Evolutionary conservation across 176 grass and related monocot genomes (phyloP).

Genomic region (Dendrocalamus sinicus): DNA sequence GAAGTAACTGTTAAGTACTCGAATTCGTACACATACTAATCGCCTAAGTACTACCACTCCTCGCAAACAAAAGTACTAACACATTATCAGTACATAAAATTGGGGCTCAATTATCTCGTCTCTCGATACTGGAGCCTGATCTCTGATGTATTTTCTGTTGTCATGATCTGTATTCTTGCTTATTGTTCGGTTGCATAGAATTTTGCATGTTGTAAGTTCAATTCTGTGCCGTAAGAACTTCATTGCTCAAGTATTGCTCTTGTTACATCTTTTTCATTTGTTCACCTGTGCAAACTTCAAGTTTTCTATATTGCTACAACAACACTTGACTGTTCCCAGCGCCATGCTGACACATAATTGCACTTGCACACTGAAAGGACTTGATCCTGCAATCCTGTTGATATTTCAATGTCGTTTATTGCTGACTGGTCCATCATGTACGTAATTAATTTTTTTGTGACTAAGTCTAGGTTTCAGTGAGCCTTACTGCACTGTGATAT

Average conservation of each 20-base stretch:
- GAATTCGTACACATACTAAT: neutral
- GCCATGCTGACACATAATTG: neutral
- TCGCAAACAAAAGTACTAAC: neutral
- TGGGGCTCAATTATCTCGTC: neutral
- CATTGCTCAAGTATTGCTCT: neutral
- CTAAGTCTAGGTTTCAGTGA: neutral
- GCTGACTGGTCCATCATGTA: neutral
- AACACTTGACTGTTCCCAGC: neutral
- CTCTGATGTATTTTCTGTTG: neutral
- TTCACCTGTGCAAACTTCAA: neutral
- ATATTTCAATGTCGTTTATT: neutral
- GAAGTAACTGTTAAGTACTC: neutral
- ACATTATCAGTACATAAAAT: neutral
- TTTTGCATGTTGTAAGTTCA: neutral
- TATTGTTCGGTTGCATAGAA: neutral
- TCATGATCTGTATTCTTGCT: neutral
- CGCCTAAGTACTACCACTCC: neutral
- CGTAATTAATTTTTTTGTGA: neutral
- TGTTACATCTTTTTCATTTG: neutral
- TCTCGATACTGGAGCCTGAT: neutral
- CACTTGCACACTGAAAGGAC: neutral
- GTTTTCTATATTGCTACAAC: neutral
- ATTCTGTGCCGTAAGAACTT: conserved; percentile 13
- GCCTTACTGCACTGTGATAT: neutral
- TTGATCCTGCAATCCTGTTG: neutral